Evolutionary conservation across 768 basidiomycete species (phyloP), one percentile per base, ranked within the genome.

Genomic region (Russula abietina): DNA sequence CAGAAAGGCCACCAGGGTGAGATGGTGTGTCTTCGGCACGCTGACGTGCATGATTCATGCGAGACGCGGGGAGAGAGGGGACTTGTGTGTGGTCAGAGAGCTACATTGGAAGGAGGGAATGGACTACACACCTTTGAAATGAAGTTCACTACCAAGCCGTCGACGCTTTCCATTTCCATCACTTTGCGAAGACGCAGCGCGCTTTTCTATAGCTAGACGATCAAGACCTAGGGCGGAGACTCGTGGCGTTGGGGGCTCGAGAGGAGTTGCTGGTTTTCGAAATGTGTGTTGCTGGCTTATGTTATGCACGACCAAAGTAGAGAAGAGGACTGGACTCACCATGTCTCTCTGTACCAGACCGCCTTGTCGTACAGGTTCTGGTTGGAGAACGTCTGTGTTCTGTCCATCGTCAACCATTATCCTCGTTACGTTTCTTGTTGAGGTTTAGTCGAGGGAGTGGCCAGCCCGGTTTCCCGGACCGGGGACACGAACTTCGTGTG

Each of bases 1-100:
- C 89, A 1, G 92, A 90, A 22, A 99, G 76, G 17, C 96, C 96
- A 41, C 91, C 89, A 3, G 91, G 87, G 71, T 95, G 91, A 22
- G 95, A 96, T 0, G 96, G 96, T 0, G 96, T 98, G 67, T 97
- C 96, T 68, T 89, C 88, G 0, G 86, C 90, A 62, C 89, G 78
- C 64, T 89, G 85, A 6, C 96, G 82, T 2, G 80, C 71, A 69
- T 87, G 84, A n/a, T 77, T 73, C 45, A 71, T 74, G 51, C 83
- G 79, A 33, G 77, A 77, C 16, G 77, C 76, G 62, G 93, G 95
- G 24, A 95, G 73, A 43, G 73, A 80, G 0, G 95, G 95, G 22
- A 98, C 95, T 97, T 61, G n/a, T 7, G n/a, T 26, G 6, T 17
- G 14, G 17, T 16, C 19, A 26, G 10, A 32, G 7, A 10, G 1